phyloP scores from a whole-genome alignment of 495 filamentous ascomycete species.

The Gamarada debralockiae region DNA sequence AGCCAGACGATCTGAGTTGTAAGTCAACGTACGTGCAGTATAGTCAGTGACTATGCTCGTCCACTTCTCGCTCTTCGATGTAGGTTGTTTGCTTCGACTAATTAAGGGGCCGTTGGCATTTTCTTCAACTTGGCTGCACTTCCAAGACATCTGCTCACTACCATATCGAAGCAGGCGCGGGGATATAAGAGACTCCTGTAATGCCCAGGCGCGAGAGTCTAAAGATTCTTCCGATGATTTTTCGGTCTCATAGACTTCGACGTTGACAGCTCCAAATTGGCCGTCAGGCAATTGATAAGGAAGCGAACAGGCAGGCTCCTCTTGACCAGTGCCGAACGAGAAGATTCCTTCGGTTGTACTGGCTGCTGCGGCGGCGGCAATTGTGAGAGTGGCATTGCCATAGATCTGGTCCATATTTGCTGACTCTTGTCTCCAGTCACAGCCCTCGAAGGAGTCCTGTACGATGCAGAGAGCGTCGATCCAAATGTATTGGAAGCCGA shows the following conservation, averaged over 20 bases:
- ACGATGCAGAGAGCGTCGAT: conserved; percentile 24
- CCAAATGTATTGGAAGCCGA: conserved; percentile 26
- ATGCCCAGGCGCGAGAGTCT: conserved; percentile 12
- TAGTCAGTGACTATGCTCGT: no score
- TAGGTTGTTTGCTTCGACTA: no score
- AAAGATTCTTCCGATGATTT: background rate
- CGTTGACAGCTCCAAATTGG: no score
- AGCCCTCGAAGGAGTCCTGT: conserved; percentile 20
- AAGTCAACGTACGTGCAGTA: no score
- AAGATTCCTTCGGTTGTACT: background rate
- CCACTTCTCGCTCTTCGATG: no score
- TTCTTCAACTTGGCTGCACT: no score
- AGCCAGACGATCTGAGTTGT: no score
- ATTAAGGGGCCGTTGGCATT: no score
- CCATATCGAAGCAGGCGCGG: conserved; percentile 1
- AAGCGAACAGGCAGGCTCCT: background rate
- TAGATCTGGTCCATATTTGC: conserved; percentile 19
- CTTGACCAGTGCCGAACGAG: background rate
- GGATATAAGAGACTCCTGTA: conserved; percentile 11
- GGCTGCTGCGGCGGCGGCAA: background rate
- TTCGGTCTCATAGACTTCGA: no score
- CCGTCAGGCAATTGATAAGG: background rate
- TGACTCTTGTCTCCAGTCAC: conserved; percentile 19
- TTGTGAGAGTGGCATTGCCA: conserved; percentile 2
- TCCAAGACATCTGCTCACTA: no score